Evolutionary conservation across 2,329 filamentous ascomycete species (phyloP), one percentile per base, ranked within the genome.

Genomic region (Tolypocladium ovalisporum): DNA sequence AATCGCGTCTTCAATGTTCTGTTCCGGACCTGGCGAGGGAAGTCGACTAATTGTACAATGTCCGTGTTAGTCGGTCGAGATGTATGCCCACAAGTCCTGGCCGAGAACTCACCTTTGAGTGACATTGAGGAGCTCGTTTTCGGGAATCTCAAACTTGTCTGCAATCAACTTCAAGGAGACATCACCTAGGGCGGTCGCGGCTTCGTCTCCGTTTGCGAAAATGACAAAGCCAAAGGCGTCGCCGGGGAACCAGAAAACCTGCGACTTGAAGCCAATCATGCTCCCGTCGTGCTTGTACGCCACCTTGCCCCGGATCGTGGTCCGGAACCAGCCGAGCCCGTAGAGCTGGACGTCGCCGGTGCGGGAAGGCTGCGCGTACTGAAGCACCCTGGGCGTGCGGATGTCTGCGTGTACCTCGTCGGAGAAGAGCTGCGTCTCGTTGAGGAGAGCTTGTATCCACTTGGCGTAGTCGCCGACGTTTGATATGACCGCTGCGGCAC

Each of bases 401-500:
- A 74, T 65, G n/a, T 71, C 68, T 2, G 56, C 22, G 54, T 70
- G 69, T 1, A 62, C 63, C 0, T 39, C 59, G 8, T 59, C 39
- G 2, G 66, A 66, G 13, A 71, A 62, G 9, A 66, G 66, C 4
- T 47, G 54, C 0, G 58, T 44, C 52, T 65, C 42, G 13, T 71
- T 63, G 29, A 84, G 66, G 29, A 82, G 67, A 24, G 75, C 77
- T 32, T 70, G 68, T 3, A 82, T 61, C 81, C 80, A 85, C 62
- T 74, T 75, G 1, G 72, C 65, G 62, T 80, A 82, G 66, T 83
- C 80, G 9, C 70, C 55, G 1, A 77, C 77, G 52, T 72, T 79
- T 27, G 75, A 77, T 27, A 82, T 66, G 51, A 74, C 65, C 13
- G 66, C 69, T 1, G 74, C 76, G 1, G 75, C 75, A 15, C 75